Conservation (phyloP, 208 protist genomes). For the Blastocrithidia nonstop region DNA sequence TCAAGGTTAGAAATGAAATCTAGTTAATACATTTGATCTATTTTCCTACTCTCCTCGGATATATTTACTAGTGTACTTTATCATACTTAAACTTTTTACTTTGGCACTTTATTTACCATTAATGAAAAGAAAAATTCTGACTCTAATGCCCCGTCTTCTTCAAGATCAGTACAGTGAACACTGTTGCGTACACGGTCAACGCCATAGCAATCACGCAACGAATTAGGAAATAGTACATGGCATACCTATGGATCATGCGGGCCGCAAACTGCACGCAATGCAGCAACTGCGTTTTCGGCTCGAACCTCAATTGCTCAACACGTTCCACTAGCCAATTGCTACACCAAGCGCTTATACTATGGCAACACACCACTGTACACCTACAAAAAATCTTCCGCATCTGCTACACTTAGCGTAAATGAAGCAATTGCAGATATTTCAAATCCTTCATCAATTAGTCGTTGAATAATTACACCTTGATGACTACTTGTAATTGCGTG, state of each 20-base stretch:
- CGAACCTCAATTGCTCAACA: conserved; percentile 83
- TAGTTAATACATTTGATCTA: background rate
- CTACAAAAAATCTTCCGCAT: conserved; percentile 93
- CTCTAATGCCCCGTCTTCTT: conserved; percentile 91
- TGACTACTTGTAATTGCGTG: conserved; percentile 85
- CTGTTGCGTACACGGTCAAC: conserved; percentile 76
- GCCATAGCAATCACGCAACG: conserved; percentile 86
- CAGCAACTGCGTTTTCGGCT: conserved; percentile 67
- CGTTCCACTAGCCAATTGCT: conserved; percentile 81
- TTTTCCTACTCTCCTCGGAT: conserved; percentile 2
- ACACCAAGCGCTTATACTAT: conserved; percentile 87
- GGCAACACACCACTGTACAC: conserved; percentile 93
- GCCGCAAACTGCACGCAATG: conserved; percentile 77
- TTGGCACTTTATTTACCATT: conserved; percentile 49
- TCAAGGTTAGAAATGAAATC: background rate
- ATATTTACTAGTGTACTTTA: background rate
- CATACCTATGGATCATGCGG: conserved; percentile 86
- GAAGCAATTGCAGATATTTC: conserved; percentile 82
- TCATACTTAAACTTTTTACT: background rate
- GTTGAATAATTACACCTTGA: conserved; percentile 81
- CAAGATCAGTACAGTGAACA: conserved; percentile 94
- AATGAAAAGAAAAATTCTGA: conserved; percentile 89
- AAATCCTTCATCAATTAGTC: conserved; percentile 86
- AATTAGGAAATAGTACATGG: conserved; percentile 81
- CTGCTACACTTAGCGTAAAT: conserved; percentile 75